These are phyloP conservation scores for Vitis rupestris DNA, from an alignment of 164 flowering plant species.

Conservation along the genomic window DNA sequence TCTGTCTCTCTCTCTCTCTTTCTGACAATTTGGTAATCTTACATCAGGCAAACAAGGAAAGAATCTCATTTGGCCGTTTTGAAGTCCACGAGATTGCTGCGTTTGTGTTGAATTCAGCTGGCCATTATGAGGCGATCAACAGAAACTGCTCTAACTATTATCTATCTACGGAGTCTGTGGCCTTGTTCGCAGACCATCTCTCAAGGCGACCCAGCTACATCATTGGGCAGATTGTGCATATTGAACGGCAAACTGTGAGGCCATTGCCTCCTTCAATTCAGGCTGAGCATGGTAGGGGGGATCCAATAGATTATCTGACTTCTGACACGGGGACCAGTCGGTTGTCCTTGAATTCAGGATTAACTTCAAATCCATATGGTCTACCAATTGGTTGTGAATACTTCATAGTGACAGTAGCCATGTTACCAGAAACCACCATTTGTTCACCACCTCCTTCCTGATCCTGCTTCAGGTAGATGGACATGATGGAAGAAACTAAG, in stretches of 20 bases:
- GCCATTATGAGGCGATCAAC: conserved; percentile 86
- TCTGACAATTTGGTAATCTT: background rate
- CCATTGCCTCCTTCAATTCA: conserved; percentile 19
- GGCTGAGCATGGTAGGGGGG: conserved; percentile 31
- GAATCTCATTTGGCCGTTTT: conserved; percentile 79
- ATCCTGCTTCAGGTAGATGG: conserved; percentile 51
- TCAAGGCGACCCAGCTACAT: conserved; percentile 71
- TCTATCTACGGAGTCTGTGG: conserved; percentile 89
- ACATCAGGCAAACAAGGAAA: conserved; percentile 89
- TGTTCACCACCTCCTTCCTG: conserved; percentile 79
- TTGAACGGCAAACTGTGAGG: conserved; percentile 69
- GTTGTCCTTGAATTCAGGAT: conserved; percentile 36
- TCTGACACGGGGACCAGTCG: conserved; percentile 43
- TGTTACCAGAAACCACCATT: conserved; percentile 82
- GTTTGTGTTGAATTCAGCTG: conserved; percentile 70
- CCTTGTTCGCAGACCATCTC: conserved; percentile 76
- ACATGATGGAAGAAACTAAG: conserved; percentile 67
- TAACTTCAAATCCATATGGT: conserved; percentile 55
- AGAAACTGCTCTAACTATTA: conserved; percentile 78
- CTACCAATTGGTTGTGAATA: conserved; percentile 89
- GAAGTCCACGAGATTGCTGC: conserved; percentile 95
- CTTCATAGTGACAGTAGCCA: conserved; percentile 90
- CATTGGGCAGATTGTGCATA: conserved; percentile 94
- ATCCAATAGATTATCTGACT: conserved; percentile 38
- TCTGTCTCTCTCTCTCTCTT: too few relatives aligned